Evolutionary conservation across 805 yeast species (phyloP).

Genomic region (Nakazawaea peltata): DNA sequence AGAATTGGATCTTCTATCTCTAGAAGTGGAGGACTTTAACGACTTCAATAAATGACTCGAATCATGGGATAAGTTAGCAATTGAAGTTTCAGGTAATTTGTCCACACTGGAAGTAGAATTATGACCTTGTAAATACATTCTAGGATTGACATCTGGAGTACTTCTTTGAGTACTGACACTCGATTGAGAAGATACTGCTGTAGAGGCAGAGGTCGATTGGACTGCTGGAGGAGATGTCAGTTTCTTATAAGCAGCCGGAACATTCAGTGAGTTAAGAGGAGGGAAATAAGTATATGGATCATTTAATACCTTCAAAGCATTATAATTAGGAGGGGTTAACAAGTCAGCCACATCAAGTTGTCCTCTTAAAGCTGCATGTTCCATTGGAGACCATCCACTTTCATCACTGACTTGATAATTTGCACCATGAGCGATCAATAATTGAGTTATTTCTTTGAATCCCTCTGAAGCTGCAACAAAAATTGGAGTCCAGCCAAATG

Average conservation of each 20-base stretch:
- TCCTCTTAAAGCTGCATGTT: slow-evolving; percentile 89
- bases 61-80: not conserved
- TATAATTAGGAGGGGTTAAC: slow-evolving; percentile 42
- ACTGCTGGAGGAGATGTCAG: not conserved
- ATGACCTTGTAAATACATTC: slow-evolving; percentile 2
- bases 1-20: slow-evolving; percentile 14
- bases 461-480: slow-evolving; percentile 91
- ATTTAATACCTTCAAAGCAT: slow-evolving; percentile 16
- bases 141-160: slow-evolving; percentile 2
- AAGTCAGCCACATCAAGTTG: slow-evolving; percentile 63
- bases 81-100: slow-evolving; percentile 11
- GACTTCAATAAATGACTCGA: slow-evolving; percentile 9
- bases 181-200: not conserved
- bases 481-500: slow-evolving; percentile 93
- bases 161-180: not conserved
- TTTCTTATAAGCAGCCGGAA: too few relatives aligned
- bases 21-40: slow-evolving; percentile 6
- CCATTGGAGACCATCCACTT: slow-evolving; percentile 97
- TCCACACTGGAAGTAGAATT: slow-evolving; percentile 15
- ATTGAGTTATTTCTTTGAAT: slow-evolving; percentile 41
- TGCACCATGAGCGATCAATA: slow-evolving; percentile 48
- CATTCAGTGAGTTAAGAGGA: slow-evolving; percentile 1
- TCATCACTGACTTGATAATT: slow-evolving; percentile 54
- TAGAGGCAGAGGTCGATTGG: not conserved
- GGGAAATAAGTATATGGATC: slow-evolving; percentile 10